These are phyloP conservation scores for Picea sitchensis DNA, from an alignment of 75 land plant genomes.

Conservation along the genomic window DNA sequence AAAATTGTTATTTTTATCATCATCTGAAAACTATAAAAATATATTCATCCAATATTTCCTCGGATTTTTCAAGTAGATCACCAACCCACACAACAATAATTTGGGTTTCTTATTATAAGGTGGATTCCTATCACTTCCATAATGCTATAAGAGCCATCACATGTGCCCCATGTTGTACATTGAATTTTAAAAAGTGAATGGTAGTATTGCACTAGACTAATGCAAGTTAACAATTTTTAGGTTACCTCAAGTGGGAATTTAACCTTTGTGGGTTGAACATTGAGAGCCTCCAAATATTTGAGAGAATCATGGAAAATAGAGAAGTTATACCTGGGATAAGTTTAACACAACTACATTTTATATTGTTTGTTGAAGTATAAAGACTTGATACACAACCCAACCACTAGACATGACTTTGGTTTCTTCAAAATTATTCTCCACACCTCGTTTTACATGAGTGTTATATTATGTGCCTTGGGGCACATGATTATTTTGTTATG, in stretches of 20 bases:
- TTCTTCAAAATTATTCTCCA: slow-evolving; percentile 1
- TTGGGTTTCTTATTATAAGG: slow-evolving; percentile 54
- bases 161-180: slow-evolving; percentile 77
- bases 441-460: slow-evolving; percentile 10
- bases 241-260: neutral
- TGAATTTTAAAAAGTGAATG: neutral
- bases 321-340: slow-evolving; percentile 79
- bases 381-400: slow-evolving; percentile 71
- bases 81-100: slow-evolving; percentile 63
- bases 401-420: slow-evolving; percentile 35
- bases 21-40: slow-evolving; percentile 29
- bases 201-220: neutral
- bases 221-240: neutral
- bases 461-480: slow-evolving; percentile 7
- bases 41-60: slow-evolving; percentile 38
- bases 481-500: slow-evolving; percentile 2
- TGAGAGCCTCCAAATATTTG: slow-evolving; percentile 57
- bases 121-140: slow-evolving; percentile 63
- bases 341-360: slow-evolving; percentile 68
- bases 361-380: slow-evolving; percentile 61
- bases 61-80: slow-evolving; percentile 64
- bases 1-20: slow-evolving; percentile 18
- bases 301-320: slow-evolving; percentile 63
- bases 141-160: slow-evolving; percentile 69
- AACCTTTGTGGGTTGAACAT: slow-evolving; percentile 90